phyloP scores from a whole-genome alignment of 2,329 filamentous ascomycete genomes.

The Seiridium unicorne region DNA sequence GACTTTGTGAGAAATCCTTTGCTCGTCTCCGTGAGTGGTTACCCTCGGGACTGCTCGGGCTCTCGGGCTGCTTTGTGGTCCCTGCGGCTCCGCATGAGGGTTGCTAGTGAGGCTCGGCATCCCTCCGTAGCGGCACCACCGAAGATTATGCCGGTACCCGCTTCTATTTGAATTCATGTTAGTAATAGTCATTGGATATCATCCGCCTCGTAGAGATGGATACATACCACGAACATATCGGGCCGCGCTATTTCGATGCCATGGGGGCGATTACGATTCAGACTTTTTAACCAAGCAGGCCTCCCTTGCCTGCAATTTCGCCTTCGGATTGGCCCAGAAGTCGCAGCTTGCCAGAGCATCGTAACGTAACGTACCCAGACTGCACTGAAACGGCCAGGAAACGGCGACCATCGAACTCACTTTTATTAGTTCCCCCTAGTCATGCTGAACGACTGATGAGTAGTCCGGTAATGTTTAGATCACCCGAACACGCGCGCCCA shows the following conservation, averaged over 20 bases:
- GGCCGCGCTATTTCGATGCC: neutral
- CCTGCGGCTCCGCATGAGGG: neutral
- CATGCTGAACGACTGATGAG: neutral
- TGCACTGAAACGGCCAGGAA: neutral
- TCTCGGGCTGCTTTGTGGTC: neutral
- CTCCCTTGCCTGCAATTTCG: neutral
- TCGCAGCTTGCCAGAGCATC: neutral
- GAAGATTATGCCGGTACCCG: constrained; percentile 5
- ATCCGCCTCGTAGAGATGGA: neutral
- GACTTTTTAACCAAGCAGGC: neutral
- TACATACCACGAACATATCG: neutral
- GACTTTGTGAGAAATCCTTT: neutral
- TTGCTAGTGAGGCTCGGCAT: constrained; percentile 2
- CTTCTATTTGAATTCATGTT: neutral
- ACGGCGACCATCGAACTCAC: neutral
- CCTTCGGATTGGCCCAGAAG: neutral
- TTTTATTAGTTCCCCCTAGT: neutral
- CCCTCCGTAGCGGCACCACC: constrained; percentile 5
- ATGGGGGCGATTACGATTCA: constrained; percentile 3
- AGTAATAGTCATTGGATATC: constrained; percentile 5
- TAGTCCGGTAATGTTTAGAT: neutral
- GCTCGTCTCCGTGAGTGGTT: neutral
- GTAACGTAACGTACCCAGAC: neutral
- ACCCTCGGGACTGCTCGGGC: neutral
- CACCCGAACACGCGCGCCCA: neutral